These are phyloP conservation scores for Mucor indicus DNA, from an alignment of 371 early-diverging fungal genomes.

Conservation along the genomic window DNA sequence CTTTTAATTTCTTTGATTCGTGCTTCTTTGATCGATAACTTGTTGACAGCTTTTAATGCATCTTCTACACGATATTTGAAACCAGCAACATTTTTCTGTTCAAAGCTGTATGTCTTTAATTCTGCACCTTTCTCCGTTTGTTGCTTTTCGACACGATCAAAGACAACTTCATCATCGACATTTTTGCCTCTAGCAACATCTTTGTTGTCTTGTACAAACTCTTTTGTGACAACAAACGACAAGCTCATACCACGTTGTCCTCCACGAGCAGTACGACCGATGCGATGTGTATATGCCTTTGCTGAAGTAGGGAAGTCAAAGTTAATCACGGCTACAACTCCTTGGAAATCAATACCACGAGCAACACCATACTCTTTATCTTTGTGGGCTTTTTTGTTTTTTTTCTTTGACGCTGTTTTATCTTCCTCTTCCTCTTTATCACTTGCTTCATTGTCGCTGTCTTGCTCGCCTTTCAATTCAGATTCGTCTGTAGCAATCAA, in stretches of 20 bases:
- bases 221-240: constrained; percentile 72
- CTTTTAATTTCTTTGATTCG: constrained; percentile 88
- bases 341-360: constrained; percentile 96
- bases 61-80: constrained; percentile 91
- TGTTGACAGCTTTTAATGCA: constrained; percentile 81
- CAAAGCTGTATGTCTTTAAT: constrained; percentile 80
- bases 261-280: constrained; percentile 97
- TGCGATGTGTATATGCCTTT: constrained; percentile 93
- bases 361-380: constrained; percentile 94
- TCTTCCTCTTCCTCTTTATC: constrained; percentile 30
- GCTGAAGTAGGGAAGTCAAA: constrained; percentile 94
- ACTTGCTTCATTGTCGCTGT: constrained; percentile 56
- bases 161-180: constrained; percentile 63
- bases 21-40: constrained; percentile 80
- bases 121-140: constrained; percentile 63
- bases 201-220: constrained; percentile 28
- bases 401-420: constrained; percentile 29
- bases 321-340: constrained; percentile 94
- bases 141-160: constrained; percentile 67
- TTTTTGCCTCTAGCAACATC: constrained; percentile 36
- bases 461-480: constrained; percentile 68
- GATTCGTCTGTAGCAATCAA: constrained; percentile 95
- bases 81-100: constrained; percentile 85
- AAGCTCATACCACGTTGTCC: constrained; percentile 88
- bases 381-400: constrained; percentile 47